Percentiles rank a stretch among this genome's conserved stretches.
Evolutionary conservation across 2,329 filamentous ascomycete species (phyloP).

Genomic region (Magnaporthales sp.): DNA sequence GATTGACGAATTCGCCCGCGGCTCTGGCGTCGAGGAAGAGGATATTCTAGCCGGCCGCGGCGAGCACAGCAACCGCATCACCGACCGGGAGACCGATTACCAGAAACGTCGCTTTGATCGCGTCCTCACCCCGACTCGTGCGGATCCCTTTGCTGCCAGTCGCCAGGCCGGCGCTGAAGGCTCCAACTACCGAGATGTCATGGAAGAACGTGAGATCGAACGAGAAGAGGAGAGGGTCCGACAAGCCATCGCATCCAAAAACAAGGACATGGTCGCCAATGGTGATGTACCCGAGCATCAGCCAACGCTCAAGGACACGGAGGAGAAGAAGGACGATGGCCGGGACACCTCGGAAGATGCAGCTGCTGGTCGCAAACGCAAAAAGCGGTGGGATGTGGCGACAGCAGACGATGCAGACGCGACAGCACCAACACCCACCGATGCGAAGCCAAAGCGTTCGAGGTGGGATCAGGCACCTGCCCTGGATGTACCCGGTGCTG

Average conservation of each 20-base stretch:
- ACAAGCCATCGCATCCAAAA: constrained; percentile 69
- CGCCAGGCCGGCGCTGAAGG: constrained; percentile 60
- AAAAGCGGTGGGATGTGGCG: constrained; percentile 88
- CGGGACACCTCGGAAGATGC: constrained; percentile 61
- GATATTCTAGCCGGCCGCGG: constrained; percentile 74
- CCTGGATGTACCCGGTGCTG: constrained; percentile 41
- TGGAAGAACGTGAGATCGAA: constrained; percentile 85
- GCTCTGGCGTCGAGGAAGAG: constrained; percentile 80
- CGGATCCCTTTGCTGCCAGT: constrained; percentile 76
- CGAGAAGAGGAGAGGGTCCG: constrained; percentile 85
- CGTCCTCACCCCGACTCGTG: constrained; percentile 74
- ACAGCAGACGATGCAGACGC: background rate
- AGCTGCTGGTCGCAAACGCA: constrained; percentile 65
- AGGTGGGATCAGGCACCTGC: constrained; percentile 81
- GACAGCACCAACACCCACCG: constrained; percentile 35
- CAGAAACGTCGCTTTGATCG: constrained; percentile 93
- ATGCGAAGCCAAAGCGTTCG: constrained; percentile 62
- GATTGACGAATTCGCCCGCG: constrained; percentile 88
- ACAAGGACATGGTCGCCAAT: constrained; percentile 48
- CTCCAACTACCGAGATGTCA: constrained; percentile 78
- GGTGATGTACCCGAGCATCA: constrained; percentile 54
- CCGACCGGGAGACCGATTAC: constrained; percentile 92
- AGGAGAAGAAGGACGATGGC: constrained; percentile 61
- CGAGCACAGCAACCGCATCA: constrained; percentile 85
- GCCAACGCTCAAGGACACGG: constrained; percentile 63